phyloP scores from a whole-genome alignment of 768 basidiomycete genomes.

The Lenzites betulinus region DNA sequence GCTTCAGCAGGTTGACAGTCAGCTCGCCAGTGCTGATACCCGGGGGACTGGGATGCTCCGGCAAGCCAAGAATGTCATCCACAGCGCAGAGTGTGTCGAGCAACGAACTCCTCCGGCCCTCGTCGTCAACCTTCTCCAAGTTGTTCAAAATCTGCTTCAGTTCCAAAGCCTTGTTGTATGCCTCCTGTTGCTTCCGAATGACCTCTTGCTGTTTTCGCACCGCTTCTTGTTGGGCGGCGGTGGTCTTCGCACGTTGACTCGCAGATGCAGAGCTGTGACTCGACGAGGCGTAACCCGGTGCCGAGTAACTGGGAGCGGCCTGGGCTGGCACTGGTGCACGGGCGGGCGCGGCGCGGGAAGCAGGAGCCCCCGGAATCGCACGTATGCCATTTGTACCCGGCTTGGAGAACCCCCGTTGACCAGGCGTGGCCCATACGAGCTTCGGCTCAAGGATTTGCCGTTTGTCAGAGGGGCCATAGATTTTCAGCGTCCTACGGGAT shows the following conservation, averaged over 20 bases:
- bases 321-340: slow-evolving; percentile 5
- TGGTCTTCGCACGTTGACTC: slow-evolving; percentile 4
- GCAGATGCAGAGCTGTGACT: not conserved
- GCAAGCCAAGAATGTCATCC: slow-evolving; percentile 73
- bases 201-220: slow-evolving; percentile 43
- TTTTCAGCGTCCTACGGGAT: slow-evolving; percentile 57
- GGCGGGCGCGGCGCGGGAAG: not conserved
- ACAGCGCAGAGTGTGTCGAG: slow-evolving; percentile 68
- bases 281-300: not conserved
- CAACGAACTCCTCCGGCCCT: slow-evolving; percentile 67
- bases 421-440: slow-evolving; percentile 76
- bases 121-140: slow-evolving; percentile 79
- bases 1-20: slow-evolving; percentile 73
- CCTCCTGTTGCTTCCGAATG: slow-evolving; percentile 49
- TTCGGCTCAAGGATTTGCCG: slow-evolving; percentile 61
- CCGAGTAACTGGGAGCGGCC: slow-evolving; percentile 4
- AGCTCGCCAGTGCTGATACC: slow-evolving; percentile 66
- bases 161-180: slow-evolving; percentile 62
- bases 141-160: slow-evolving; percentile 62
- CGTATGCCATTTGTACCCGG: slow-evolving; percentile 14
- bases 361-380: slow-evolving; percentile 21
- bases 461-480: slow-evolving; percentile 69
- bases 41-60: slow-evolving; percentile 72
- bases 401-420: slow-evolving; percentile 54
- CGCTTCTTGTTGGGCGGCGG: slow-evolving; percentile 38